Conservation (phyloP, 495 filamentous ascomycete species). For the Penicillium coprophilum region DNA sequence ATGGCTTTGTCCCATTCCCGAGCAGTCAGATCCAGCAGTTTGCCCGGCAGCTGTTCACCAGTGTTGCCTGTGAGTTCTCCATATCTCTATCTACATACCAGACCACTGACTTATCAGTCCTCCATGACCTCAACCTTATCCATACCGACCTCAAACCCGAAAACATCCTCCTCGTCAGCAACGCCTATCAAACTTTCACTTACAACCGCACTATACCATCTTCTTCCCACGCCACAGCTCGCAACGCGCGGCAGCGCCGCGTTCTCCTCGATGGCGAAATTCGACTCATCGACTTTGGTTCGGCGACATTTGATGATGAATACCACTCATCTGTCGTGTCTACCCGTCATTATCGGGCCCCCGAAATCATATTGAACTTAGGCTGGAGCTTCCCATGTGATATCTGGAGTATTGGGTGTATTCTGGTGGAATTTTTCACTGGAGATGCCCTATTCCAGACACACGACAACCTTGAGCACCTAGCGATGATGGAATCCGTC, state of each 20-base stretch:
- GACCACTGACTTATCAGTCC: conserved; percentile 55
- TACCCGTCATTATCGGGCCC: conserved; percentile 92
- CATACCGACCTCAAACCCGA: conserved; percentile 98
- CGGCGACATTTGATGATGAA: conserved; percentile 96
- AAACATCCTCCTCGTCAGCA: conserved; percentile 92
- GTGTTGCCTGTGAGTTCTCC: conserved; percentile 82
- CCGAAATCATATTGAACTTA: conserved; percentile 94
- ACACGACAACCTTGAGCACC: conserved; percentile 94
- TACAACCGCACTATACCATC: conserved; percentile 95
- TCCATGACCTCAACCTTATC: conserved; percentile 96
- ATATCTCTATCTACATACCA: neutral
- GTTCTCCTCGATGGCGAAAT: conserved; percentile 96
- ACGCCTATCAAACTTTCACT: conserved; percentile 90
- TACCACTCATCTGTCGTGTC: conserved; percentile 98
- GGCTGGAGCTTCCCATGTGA: conserved; percentile 98
- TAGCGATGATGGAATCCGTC: conserved; percentile 99
- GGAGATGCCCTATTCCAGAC: conserved; percentile 98
- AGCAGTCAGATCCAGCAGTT: conserved; percentile 98
- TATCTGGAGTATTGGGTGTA: conserved; percentile 99
- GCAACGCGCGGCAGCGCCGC: conserved; percentile 80
- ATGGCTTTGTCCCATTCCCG: conserved; percentile 94
- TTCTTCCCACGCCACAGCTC: conserved; percentile 70
- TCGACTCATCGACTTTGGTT: conserved; percentile 95
- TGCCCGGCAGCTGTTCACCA: conserved; percentile 93
- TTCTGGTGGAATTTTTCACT: conserved; percentile 98